Evolutionary conservation across 148 eudicot genomes (phyloP), one percentile per base, ranked within the genome.

Genomic region (Rhododendron molle): DNA sequence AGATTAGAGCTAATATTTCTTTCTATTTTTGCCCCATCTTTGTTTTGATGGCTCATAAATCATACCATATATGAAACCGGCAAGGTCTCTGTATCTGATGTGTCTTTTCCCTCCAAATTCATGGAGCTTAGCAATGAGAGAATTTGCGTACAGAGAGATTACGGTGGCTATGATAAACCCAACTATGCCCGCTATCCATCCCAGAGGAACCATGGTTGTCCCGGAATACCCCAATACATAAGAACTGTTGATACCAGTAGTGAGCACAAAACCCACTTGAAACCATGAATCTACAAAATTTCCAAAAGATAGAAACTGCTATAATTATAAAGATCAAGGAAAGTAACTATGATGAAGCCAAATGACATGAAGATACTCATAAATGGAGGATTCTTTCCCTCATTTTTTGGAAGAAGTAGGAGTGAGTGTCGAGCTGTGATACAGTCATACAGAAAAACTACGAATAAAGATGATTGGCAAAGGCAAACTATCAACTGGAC

Each of bases 21-120:
- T 76, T 43, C 21, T 10, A 23, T 20, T 47, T n/a, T 47, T n/a
- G 13, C 34, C 20, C 26, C 23, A 38, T 7, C 12, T 26, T 28
- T 46, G 14, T 83, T 50, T 34, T 9, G 62, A 9, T 74, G 34
- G 56, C n/a, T 43, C 89, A 54, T 54, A 54, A 16, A 16, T 54
- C 21, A 79, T 93, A 96, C 99, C 99, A 86, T 94, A 96, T 54
- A 96, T 82, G 82, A 89, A 93, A 78, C 99, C 98, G 15, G 96
- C 98, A 88, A 96, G 95, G 87, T 96, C 99, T 83, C 99, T 90
- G 87, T 96, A 96, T 91, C 99, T 89, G 85, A 96, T 96, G 76
- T 92, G 96, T 65, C 99, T 90, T 89, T 87, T 95, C 4, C 99
- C 99, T 20, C 98, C 99, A 86, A 79, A 88, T 84, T 93, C 96